Evolutionary conservation across 2,329 filamentous ascomycete genomes (phyloP).

Genomic region (Aspergillus viridinutans): DNA sequence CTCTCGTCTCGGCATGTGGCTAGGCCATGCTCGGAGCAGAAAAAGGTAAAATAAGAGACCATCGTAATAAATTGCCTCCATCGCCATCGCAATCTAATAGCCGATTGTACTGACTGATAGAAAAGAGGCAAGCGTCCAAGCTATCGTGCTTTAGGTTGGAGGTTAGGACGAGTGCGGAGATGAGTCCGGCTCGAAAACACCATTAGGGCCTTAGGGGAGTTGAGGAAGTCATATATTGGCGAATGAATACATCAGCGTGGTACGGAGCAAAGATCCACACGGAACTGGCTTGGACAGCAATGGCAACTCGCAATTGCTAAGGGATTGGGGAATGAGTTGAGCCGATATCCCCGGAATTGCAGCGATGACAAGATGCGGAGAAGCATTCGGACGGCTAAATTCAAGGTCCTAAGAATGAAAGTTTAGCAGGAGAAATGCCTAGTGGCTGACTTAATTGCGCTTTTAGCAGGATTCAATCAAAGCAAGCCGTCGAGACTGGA

Average conservation of each 20-base stretch:
- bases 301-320: background rate
- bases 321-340: background rate
- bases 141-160: background rate
- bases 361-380: background rate
- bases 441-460: background rate
- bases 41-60: background rate
- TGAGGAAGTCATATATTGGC: background rate
- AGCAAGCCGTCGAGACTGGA: no score
- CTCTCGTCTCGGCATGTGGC: background rate
- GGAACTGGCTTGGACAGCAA: background rate
- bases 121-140: background rate
- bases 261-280: background rate
- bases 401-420: background rate
- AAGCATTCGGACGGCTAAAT: background rate
- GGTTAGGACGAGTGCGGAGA: background rate
- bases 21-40: background rate
- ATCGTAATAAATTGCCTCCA: background rate
- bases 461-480: background rate
- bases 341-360: background rate
- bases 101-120: background rate
- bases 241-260: background rate
- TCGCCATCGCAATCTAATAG: background rate
- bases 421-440: background rate
- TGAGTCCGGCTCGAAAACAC: constrained; percentile 2
- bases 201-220: background rate